Conservation (phyloP, 495 filamentous ascomycete genomes). For the Penicillium desertorum region DNA sequence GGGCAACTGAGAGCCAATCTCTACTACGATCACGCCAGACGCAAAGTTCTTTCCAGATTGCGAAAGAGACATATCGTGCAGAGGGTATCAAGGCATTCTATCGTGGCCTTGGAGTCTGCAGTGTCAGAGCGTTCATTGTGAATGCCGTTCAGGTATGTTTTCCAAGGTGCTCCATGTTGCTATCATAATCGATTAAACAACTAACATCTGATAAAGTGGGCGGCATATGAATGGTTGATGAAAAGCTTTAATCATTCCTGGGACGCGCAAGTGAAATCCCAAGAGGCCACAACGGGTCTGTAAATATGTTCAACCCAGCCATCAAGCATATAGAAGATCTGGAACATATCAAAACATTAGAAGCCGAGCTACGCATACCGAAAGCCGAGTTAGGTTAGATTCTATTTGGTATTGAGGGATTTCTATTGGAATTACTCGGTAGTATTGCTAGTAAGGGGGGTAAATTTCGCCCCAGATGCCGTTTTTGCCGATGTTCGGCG, state of each 20-base stretch:
- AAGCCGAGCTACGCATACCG: slow-evolving; percentile 23
- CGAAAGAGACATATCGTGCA: slow-evolving; percentile 58
- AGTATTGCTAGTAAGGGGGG: slow-evolving; percentile 33
- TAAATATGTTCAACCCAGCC: not conserved
- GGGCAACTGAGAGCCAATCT: slow-evolving; percentile 30
- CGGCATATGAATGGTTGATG: slow-evolving; percentile 84
- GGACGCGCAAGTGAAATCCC: slow-evolving; percentile 3
- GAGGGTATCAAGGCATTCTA: slow-evolving; percentile 73
- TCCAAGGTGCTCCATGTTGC: not conserved
- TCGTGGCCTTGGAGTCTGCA: slow-evolving; percentile 74
- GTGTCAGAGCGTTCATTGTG: slow-evolving; percentile 78
- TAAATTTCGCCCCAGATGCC: slow-evolving; percentile 26
- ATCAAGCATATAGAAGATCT: slow-evolving; percentile 6
- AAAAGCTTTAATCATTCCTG: slow-evolving; percentile 31
- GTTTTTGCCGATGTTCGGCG: slow-evolving; percentile 36
- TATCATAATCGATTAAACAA: not conserved
- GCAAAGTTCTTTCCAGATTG: slow-evolving; percentile 59
- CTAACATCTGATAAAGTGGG: slow-evolving; percentile 58
- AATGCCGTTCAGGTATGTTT: slow-evolving; percentile 62
- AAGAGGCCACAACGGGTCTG: slow-evolving; percentile 8
- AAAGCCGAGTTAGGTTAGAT: slow-evolving; percentile 28
- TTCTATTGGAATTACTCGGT: slow-evolving; percentile 32
- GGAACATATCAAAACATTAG: slow-evolving; percentile 1
- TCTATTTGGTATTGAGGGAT: slow-evolving; percentile 36
- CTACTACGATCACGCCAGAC: slow-evolving; percentile 25